phyloP scores from a whole-genome alignment of 192 early-diverging fungal genomes.

The Dimargaris cristalligena region DNA sequence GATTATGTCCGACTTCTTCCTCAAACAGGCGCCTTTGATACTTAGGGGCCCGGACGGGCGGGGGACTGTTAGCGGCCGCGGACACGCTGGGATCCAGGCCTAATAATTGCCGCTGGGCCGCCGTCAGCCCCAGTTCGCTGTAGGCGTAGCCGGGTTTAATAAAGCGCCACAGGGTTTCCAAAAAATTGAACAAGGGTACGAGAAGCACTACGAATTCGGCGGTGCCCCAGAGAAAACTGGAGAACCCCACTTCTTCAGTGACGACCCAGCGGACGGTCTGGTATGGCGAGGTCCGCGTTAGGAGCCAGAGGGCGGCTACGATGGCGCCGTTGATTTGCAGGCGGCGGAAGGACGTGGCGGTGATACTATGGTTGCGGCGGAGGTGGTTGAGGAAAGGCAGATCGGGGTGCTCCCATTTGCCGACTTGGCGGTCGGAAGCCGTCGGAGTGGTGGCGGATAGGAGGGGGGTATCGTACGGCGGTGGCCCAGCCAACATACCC shows the following conservation, averaged over 20 bases:
- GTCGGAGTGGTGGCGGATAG: background rate
- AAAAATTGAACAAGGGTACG: slow-evolving; percentile 22
- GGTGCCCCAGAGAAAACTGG: slow-evolving; percentile 14
- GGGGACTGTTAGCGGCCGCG: slow-evolving; percentile 9
- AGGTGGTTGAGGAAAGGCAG: background rate
- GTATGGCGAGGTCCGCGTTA: background rate
- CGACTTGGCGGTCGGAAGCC: background rate
- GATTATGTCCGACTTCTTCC: no score
- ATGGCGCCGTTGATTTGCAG: background rate
- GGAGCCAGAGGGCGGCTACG: background rate
- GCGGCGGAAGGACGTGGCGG: background rate
- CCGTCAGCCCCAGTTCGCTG: slow-evolving; percentile 18
- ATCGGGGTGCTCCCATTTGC: slow-evolving; percentile 4
- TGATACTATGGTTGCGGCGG: background rate
- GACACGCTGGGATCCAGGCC: slow-evolving; percentile 17
- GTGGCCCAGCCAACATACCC: background rate
- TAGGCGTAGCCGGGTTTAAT: slow-evolving; percentile 22
- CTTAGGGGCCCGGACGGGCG: background rate
- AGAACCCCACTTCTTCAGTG: slow-evolving; percentile 6
- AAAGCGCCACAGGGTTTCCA: slow-evolving; percentile 25
- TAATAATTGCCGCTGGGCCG: slow-evolving; percentile 21
- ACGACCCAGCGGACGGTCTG: background rate
- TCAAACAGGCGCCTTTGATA: background rate
- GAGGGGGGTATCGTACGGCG: background rate
- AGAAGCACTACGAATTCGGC: slow-evolving; percentile 18